Conservation (phyloP, 805 yeast genomes). For the Saturnispora hagleri region DNA sequence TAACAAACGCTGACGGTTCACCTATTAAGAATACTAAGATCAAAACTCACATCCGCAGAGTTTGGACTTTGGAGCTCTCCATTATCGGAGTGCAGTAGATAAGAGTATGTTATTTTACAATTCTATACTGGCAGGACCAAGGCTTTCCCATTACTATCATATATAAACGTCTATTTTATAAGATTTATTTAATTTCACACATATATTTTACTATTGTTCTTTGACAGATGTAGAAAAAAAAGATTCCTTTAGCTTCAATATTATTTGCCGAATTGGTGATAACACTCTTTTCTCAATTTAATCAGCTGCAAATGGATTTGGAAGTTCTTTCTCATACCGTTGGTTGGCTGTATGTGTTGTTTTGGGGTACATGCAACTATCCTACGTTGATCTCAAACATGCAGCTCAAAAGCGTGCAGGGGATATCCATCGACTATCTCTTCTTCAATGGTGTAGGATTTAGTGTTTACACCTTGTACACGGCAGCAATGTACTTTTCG, state of each 20-base stretch:
- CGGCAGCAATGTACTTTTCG: slow-evolving; percentile 18
- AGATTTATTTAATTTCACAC: not conserved
- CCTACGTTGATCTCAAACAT: slow-evolving; percentile 27
- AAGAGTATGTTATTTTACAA: not conserved
- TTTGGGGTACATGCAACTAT: slow-evolving; percentile 27
- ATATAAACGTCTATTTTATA: not conserved
- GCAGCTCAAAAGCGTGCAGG: slow-evolving; percentile 26
- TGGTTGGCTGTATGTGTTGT: slow-evolving; percentile 26
- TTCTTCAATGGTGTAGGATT: slow-evolving; percentile 29
- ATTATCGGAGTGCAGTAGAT: slow-evolving; percentile 72
- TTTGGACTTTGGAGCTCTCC: slow-evolving; percentile 92
- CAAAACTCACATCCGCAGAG: slow-evolving; percentile 80
- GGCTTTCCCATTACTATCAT: not conserved
- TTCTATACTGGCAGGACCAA: not conserved
- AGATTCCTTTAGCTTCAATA: not conserved
- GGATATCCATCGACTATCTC: slow-evolving; percentile 28
- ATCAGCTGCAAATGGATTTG: not conserved
- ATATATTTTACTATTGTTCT: not conserved
- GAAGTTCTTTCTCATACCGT: slow-evolving; percentile 6
- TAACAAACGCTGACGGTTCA: slow-evolving; percentile 20
- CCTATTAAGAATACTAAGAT: slow-evolving; percentile 35
- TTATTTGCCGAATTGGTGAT: not conserved
- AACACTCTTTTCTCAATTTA: not conserved
- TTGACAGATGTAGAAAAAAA: not conserved
- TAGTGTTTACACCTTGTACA: slow-evolving; percentile 24